Evolutionary conservation across 371 early-diverging fungal genomes (phyloP).

Genomic region (Smittium culicis): DNA sequence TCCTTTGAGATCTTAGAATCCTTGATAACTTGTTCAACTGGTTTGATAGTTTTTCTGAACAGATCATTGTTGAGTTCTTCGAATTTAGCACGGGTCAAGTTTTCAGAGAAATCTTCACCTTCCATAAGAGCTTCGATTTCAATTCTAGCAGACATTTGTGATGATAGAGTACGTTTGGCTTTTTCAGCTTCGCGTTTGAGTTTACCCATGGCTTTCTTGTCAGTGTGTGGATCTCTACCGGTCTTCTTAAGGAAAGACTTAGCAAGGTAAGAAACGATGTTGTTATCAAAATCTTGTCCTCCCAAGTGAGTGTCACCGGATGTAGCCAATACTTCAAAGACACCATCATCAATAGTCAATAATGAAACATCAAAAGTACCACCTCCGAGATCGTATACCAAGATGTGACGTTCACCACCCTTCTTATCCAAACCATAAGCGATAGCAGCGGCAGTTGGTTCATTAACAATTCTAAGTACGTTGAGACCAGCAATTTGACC

Average conservation of each 20-base stretch:
- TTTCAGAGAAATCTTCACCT: conserved; percentile 80
- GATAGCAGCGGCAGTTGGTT: conserved; percentile 97
- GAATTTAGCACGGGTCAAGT: conserved; percentile 92
- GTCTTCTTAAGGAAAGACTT: conserved; percentile 81
- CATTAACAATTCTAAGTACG: conserved; percentile 93
- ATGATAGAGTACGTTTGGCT: conserved; percentile 89
- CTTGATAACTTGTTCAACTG: conserved; percentile 87
- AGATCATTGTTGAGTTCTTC: conserved; percentile 90
- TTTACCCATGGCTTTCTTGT: conserved; percentile 87
- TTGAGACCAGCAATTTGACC: conserved; percentile 89
- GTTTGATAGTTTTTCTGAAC: conserved; percentile 85
- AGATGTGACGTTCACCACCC: conserved; percentile 69
- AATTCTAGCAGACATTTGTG: conserved; percentile 71
- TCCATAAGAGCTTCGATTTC: conserved; percentile 86
- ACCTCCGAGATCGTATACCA: conserved; percentile 95
- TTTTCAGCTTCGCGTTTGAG: conserved; percentile 91
- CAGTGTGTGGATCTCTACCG: conserved; percentile 46
- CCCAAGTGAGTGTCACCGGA: conserved; percentile 97
- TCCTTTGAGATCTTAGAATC: conserved; percentile 85
- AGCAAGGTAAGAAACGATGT: conserved; percentile 76
- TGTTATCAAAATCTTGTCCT: conserved; percentile 96
- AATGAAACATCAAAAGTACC: conserved; percentile 97
- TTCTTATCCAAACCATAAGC: conserved; percentile 90
- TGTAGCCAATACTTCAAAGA: conserved; percentile 87
- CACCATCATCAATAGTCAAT: conserved; percentile 82